Base-by-base conservation (phyloP, 2,329 filamentous ascomycete species). In the Hymenoscyphus fraxineus region DNA sequence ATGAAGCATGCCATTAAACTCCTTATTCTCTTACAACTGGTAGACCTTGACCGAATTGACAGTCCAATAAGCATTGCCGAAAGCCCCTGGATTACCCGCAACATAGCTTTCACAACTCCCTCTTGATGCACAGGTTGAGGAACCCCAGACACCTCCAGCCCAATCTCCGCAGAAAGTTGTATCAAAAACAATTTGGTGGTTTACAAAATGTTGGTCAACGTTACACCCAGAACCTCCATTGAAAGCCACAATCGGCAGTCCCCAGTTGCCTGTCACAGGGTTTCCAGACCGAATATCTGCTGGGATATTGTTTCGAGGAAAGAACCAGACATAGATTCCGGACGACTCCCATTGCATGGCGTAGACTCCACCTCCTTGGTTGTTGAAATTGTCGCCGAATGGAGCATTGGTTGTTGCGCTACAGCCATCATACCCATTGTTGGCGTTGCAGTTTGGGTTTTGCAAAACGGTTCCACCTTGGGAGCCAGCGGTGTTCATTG, bases 291-390 rank as follows among this genome's bases (percentile, higher is more conserved):
- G 75, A 59, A 94, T 88, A 72, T 95, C 88, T 0, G 76, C 72
- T 0, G 92, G 92, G 51, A 93, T 84, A 9, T 76, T 74, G 38
- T 77, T 78, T n/a, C 89, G 84, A 1, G 87, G 80, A 76, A 93
- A 96, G 79, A 91, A 90, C 87, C 88, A 96, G 67, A 95, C 81
- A 63, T 83, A 87, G 74, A 96, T 89, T 63, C 82, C 83, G 1
- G 84, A 77, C 10, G 80, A 78, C 59, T 88, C 88, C 90, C 91
- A 95, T 71, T 89, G 81, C 69, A 89, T 83, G 6, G 87, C 88
- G 69, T 90, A 91, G 2, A 91, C 82, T 35, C 88, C 88, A n/a
- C 89, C 88, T 0, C 82, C 80, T 41, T 76, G 83, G 10, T 80
- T 80, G 73, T 93, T 92, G 79, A 93, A 92, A 0, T 81, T 80